Base-by-base conservation (phyloP, 2,329 filamentous ascomycete genomes). In the Lecanicillium sp. region DNA sequence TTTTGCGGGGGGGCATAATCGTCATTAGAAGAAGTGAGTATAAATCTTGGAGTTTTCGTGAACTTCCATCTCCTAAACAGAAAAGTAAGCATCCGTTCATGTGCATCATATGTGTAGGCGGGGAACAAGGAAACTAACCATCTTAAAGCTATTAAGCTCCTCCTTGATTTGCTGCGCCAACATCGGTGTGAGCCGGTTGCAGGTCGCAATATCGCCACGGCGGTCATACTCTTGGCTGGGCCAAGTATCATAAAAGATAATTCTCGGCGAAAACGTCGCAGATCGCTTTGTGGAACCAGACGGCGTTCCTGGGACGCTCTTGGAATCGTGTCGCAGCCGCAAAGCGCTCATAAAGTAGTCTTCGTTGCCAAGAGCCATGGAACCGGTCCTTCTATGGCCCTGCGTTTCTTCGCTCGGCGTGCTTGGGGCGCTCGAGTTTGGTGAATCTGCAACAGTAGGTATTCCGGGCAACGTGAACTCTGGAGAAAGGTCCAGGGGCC, bases 151-250 rank as follows among this genome's bases (percentile, higher is more conserved):
- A 67, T 98, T 98, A 51, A 98, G 77, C 67, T 98, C 92, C 67
- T 98, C 92, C 67, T 96, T 96, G 67, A 98, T 98, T 62, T 98
- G 92, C 65, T 98, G 92, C 33, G 92, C 92, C 46, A 98, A 76
- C 75, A 95, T 89, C 11, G 92, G 92, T 35, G 92, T 98, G 50
- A 98, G 72, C 48, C 90, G 85, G 58, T 98, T 98, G 77, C 92
- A 98, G 2, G 92, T 98, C 9, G 92, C 89, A 64, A 96, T 85
- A 44, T 98, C 92, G 39, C 92, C 92, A 38, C 92, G 80, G 45
- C 92, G 85, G 59, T 98, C 92, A 56, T 98, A 98, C 59, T 98
- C 92, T 51, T 85, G 83, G 55, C 83, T 86, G 3, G 89, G 88
- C 88, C 89, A 98, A 7, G 89, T 96, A 55, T 98, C 92, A 58